Percentiles rank a stretch among this genome's conserved stretches.
Conservation (phyloP, 768 basidiomycete species). For the Boletus reticulatus region DNA sequence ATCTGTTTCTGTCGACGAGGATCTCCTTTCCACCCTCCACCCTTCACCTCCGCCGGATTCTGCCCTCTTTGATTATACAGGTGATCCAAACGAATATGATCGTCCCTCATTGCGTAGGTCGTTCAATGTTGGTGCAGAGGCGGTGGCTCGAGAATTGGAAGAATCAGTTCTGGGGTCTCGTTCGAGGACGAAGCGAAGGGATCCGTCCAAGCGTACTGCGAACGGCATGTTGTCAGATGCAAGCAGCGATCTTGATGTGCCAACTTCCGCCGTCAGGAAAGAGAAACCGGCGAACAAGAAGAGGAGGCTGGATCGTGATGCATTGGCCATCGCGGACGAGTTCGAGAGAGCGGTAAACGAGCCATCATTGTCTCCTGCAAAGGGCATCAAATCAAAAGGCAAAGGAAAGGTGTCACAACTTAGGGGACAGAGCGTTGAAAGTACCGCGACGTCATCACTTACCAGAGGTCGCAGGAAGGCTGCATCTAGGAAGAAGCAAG, state of each 20-base stretch:
- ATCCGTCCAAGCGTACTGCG: conserved; percentile 48
- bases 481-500: conserved; percentile 55
- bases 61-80: conserved; percentile 29
- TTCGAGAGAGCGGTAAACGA: conserved; percentile 43
- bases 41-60: conserved; percentile 36
- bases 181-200: conserved; percentile 41
- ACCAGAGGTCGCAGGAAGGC: conserved; percentile 55
- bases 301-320: conserved; percentile 54
- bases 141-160: conserved; percentile 57
- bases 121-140: conserved; percentile 42
- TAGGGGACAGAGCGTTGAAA: conserved; percentile 61
- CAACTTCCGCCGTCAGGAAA: conserved; percentile 31
- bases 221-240: conserved; percentile 52
- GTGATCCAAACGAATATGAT: conserved; percentile 25
- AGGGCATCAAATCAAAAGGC: conserved; percentile 41
- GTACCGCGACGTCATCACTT: conserved; percentile 38
- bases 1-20: conserved; percentile 33
- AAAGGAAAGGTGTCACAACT: conserved; percentile 49
- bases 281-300: conserved; percentile 55
- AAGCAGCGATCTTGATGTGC: conserved; percentile 56
- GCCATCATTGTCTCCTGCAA: conserved; percentile 35
- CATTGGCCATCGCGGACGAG: conserved; percentile 43
- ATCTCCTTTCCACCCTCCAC: conserved; percentile 34
- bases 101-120: conserved; percentile 19
- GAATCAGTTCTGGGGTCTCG: conserved; percentile 47